These are phyloP conservation scores for Colletotrichum simmondsii DNA, from an alignment of 2,329 filamentous ascomycete species.

Conservation along the genomic window DNA sequence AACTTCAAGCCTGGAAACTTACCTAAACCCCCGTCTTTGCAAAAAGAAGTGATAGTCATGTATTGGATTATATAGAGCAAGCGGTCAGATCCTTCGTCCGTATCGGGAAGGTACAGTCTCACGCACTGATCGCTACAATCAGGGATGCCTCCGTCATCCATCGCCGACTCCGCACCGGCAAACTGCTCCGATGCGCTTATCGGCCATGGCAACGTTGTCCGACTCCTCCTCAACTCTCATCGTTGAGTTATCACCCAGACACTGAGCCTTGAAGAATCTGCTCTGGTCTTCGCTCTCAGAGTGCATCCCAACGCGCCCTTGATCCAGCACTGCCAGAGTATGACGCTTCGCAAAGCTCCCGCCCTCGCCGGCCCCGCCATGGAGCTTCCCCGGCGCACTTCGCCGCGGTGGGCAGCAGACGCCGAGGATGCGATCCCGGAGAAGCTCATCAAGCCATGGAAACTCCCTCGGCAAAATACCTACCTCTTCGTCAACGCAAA, in stretches of 20 bases:
- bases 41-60: background rate
- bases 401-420: background rate
- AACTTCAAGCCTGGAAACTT: background rate
- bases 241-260: background rate
- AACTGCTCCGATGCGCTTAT: background rate
- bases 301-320: background rate
- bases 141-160: background rate
- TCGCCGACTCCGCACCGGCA: conserved; percentile 32
- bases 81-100: background rate
- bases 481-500: conserved; percentile 55
- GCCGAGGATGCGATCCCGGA: conserved; percentile 22
- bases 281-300: too few species aligned
- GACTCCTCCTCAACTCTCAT: background rate
- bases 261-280: background rate
- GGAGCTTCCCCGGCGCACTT: background rate
- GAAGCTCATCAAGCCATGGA: conserved; percentile 48
- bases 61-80: background rate
- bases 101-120: conserved; percentile 13
- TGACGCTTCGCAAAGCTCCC: conserved; percentile 26
- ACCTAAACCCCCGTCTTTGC: background rate
- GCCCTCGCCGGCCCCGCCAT: background rate
- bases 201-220: background rate
- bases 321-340: background rate
- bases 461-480: conserved; percentile 42
- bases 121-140: background rate